Base-by-base conservation (phyloP, 805 yeast species). In the Nakazawaea siamensis region DNA sequence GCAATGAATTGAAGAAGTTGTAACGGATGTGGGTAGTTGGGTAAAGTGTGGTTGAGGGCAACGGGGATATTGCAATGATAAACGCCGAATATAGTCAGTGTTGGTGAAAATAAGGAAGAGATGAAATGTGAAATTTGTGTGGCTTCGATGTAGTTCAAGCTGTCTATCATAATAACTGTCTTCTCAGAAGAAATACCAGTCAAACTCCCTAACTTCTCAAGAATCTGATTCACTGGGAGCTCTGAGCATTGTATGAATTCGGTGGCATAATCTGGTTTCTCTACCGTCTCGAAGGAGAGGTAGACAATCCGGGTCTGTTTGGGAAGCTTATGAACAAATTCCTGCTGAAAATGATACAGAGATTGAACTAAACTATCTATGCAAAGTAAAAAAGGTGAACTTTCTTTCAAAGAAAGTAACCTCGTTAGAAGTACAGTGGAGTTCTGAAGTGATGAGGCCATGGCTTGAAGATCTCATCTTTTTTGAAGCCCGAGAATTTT, bases 281-380 rank as follows among this genome's bases (percentile, higher is more conserved):
- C 60, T 0, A 66, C 43, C 0, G 92, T 78, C 49, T 85, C 94
- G 51, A 69, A 87, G 2, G 90, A 76, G 13, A 86, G 55, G 43
- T 63, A 81, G 3, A 76, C 50, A 5, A 77, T 57, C 4, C 58
- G 59, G 3, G 56, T 51, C 10, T 47, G 49, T 4, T 39, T 48
- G 10, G 58, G 54, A 25, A 49, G 46, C 44, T 68, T 62, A 43
- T 64, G 54, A 2, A 67, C 54, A 31, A 87, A 64, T 50, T 86
- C 96, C 18, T 58, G 50, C 1, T 83, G 48, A 10, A 88, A 54
- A 30, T 60, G 47, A 20, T 58, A 45, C 0, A 86, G 73, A 0
- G 92, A 73, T 52, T 88, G 96, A 0, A 69, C 61, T 8, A 86
- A 55, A 1, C 82, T 67, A 52, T 92, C 97, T 7, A 72, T 50